Base-by-base conservation (phyloP, 768 basidiomycete genomes). In the Agaricus subrufescens region DNA sequence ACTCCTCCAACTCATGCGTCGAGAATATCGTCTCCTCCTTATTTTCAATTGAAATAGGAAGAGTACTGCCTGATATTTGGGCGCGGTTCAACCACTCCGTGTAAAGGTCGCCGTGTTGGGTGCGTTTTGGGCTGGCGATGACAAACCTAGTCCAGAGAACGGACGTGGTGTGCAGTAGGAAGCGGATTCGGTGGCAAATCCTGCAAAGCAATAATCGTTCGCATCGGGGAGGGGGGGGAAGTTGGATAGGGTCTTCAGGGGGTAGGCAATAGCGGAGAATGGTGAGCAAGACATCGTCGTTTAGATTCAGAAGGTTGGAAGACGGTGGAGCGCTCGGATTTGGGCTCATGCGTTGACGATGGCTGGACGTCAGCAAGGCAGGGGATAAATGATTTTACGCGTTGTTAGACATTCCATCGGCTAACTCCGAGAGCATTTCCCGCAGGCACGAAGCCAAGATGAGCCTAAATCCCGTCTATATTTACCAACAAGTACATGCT, bases 11-110 rank as follows among this genome's bases (percentile, higher is more conserved):
- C 31, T 47, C 47, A 19, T 7, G 38, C 38, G 23, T 15, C 14
- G 54, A 56, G 40, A 56, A 56, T 14, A 3, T 34, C 4, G 25
- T 42, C 54, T 49, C 54, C 39, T 49, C 46, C 39, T 23, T 48
- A 14, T 56, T 56, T 38, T 56, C 54, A 12, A 56, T 56, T 14
- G 54, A 56, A 45, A 56, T 49, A 43, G 47, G 47, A 44, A 40
- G 39, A 25, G 47, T 43, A 19, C 38, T 49, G 14, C 37, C 38
- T 19, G 8, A 25, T 29, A 4, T 46, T 9, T 34, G 40, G 15
- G 46, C 46, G 5, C 54, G 38, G 14, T 30, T 34, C 26, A 56
- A 29, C 54, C 54, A 56, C 39, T 56, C 54, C 40, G 42, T 23
- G 10, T 42, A 56, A 1, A 56, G 27, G 14, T 19, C 39, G 27